These are phyloP conservation scores for Middelhovenomyces tepae DNA, from an alignment of 805 yeast genomes.

Conservation along the genomic window DNA sequence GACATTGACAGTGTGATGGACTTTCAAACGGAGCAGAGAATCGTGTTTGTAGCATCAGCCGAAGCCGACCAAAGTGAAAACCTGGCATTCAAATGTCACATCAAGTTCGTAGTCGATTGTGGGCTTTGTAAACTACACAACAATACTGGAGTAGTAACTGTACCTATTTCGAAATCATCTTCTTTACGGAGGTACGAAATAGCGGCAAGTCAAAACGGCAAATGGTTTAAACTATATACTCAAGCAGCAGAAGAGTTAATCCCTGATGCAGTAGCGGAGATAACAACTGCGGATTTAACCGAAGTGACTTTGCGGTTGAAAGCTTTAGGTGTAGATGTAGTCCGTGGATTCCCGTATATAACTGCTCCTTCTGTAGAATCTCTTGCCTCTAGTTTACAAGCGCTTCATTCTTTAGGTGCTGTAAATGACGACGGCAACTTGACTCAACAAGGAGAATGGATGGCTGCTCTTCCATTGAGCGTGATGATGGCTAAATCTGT, in stretches of 20 bases:
- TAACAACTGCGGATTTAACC: slow-evolving; percentile 66
- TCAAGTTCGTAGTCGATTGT: slow-evolving; percentile 59
- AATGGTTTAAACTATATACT: slow-evolving; percentile 60
- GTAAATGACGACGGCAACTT: slow-evolving; percentile 58
- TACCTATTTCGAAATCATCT: slow-evolving; percentile 2
- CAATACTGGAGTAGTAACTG: slow-evolving; percentile 1
- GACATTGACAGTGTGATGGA: slow-evolving; percentile 8
- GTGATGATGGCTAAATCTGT: slow-evolving; percentile 62
- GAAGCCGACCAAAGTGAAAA: no score
- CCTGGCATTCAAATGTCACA: no score
- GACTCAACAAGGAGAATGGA: slow-evolving; percentile 50
- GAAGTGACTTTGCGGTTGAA: slow-evolving; percentile 60
- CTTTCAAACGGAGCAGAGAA: no score
- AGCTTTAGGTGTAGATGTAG: slow-evolving; percentile 51
- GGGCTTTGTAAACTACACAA: no score
- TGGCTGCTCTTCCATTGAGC: slow-evolving; percentile 66
- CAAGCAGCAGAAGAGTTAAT: slow-evolving; percentile 47
- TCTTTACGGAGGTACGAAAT: no score
- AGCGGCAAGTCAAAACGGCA: no score
- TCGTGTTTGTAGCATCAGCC: no score
- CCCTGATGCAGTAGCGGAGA: no score
- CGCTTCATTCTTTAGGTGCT: slow-evolving; percentile 69
- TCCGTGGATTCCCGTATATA: slow-evolving; percentile 58
- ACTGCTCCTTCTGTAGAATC: slow-evolving; percentile 69
- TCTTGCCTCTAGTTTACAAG: slow-evolving; percentile 59